Conservation (phyloP, 371 early-diverging fungal species). For the Blakeslea trispora region DNA sequence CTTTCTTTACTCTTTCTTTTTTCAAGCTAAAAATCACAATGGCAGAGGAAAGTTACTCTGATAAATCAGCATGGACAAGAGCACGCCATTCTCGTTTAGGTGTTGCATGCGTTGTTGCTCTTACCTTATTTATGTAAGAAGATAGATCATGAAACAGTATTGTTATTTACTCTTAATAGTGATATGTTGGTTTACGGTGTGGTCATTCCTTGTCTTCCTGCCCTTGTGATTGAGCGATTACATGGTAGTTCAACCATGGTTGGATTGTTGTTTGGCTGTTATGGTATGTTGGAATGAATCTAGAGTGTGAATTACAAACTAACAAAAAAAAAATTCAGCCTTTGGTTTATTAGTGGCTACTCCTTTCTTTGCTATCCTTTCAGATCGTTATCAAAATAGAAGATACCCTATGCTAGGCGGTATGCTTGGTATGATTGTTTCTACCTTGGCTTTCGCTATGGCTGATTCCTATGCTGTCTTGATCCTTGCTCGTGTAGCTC, state of each 20-base stretch:
- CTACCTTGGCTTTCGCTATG: slow-evolving; percentile 72
- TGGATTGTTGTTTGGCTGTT: slow-evolving; percentile 82
- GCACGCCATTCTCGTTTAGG: slow-evolving; percentile 48
- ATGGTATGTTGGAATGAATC: slow-evolving; percentile 48
- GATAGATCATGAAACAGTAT: slow-evolving; percentile 5
- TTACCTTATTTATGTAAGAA: slow-evolving; percentile 60
- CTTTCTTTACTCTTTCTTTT: not conserved
- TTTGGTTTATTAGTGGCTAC: slow-evolving; percentile 79
- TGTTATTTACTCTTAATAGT: too few species aligned
- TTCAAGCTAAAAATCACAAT: too few species aligned
- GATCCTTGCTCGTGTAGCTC: slow-evolving; percentile 73
- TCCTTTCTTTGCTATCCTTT: slow-evolving; percentile 76
- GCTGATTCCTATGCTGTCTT: slow-evolving; percentile 69
- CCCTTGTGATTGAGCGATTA: slow-evolving; percentile 66
- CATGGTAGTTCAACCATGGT: slow-evolving; percentile 66
- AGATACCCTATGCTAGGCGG: slow-evolving; percentile 79
- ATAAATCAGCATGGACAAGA: slow-evolving; percentile 36
- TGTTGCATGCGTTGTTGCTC: slow-evolving; percentile 58
- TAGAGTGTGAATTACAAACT: not conserved
- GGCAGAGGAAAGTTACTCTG: not conserved
- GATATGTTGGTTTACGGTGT: slow-evolving; percentile 83
- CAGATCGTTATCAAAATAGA: slow-evolving; percentile 74
- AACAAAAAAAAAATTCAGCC: slow-evolving; percentile 38
- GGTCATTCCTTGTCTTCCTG: slow-evolving; percentile 84
- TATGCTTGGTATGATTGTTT: slow-evolving; percentile 64